Conservation (phyloP, 192 early-diverging fungal species). For the Entomortierella beljakovae region DNA sequence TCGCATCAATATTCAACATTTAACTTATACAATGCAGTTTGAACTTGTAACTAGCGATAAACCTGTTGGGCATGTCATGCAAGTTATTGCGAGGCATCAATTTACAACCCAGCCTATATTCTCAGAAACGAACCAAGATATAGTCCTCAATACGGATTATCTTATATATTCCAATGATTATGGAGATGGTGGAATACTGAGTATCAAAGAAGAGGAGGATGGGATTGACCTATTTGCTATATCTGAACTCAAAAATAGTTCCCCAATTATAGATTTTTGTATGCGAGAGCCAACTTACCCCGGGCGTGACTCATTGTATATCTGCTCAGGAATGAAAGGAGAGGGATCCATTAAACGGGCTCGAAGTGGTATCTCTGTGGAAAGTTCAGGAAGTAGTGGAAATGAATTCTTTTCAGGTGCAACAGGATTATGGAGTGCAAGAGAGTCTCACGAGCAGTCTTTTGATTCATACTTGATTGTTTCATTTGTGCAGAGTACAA, state of each 20-base stretch:
- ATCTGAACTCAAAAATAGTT: slow-evolving; percentile 20
- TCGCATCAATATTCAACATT: slow-evolving; percentile 32
- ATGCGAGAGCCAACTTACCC: slow-evolving; percentile 22
- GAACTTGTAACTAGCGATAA: slow-evolving; percentile 33
- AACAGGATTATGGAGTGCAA: slow-evolving; percentile 36
- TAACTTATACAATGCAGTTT: slow-evolving; percentile 26
- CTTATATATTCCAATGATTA: slow-evolving; percentile 40
- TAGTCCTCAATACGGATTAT: slow-evolving; percentile 33
- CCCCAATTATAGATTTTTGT: slow-evolving; percentile 44
- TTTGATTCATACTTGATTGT: slow-evolving; percentile 30
- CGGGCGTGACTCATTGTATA: slow-evolving; percentile 31
- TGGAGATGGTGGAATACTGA: slow-evolving; percentile 29
- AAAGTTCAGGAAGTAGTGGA: slow-evolving; percentile 43
- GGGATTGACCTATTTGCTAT: slow-evolving; percentile 36
- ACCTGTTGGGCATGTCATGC: slow-evolving; percentile 26
- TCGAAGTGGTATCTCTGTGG: slow-evolving; percentile 29
- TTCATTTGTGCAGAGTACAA: slow-evolving; percentile 40
- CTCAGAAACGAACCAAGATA: background rate
- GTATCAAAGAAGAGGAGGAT: slow-evolving; percentile 37
- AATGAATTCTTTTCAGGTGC: slow-evolving; percentile 31
- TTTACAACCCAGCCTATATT: background rate
- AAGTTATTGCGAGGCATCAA: slow-evolving; percentile 17
- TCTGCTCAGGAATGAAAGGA: slow-evolving; percentile 40
- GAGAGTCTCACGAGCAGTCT: slow-evolving; percentile 2
- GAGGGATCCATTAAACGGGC: slow-evolving; percentile 21